Evolutionary conservation across 306 rosid genomes (phyloP).

Genomic region (Ochetophila trinervis): DNA sequence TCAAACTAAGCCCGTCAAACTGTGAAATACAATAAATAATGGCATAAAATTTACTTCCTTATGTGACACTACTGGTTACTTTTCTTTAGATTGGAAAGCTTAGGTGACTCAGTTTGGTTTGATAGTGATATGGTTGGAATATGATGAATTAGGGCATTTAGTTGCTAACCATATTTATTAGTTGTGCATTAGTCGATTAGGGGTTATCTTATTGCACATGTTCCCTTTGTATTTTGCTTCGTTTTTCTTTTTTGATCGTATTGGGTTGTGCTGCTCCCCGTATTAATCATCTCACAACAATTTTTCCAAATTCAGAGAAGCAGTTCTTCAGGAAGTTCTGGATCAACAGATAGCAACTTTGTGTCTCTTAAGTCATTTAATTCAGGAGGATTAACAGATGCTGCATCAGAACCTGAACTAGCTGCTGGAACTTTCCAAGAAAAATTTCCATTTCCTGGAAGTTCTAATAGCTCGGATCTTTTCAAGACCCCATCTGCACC

Average conservation of each 20-base stretch:
- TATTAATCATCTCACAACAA: slow-evolving; percentile 20
- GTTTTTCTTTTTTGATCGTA: slow-evolving; percentile 1
- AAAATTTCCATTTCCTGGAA: slow-evolving; percentile 44
- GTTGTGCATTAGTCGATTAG: neutral
- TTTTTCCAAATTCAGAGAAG: slow-evolving; percentile 46
- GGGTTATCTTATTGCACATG: neutral
- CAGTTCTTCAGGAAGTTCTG: slow-evolving; percentile 47
- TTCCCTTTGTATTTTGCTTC: neutral
- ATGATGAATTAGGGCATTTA: neutral
- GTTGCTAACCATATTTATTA: neutral
- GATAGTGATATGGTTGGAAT: neutral
- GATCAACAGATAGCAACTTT: slow-evolving; percentile 49
- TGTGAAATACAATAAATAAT: too few species aligned
- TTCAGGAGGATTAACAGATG: slow-evolving; percentile 49
- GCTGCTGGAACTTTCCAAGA: slow-evolving; percentile 35
- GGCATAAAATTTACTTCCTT: too few species aligned
- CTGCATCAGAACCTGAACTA: slow-evolving; percentile 42
- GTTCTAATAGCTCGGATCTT: slow-evolving; percentile 40
- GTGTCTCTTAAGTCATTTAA: slow-evolving; percentile 43
- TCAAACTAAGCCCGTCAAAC: too few species aligned
- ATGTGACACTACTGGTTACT: too few species aligned
- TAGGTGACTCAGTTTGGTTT: too few species aligned
- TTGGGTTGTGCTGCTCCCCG: slow-evolving; percentile 11
- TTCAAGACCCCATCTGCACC: slow-evolving; percentile 29
- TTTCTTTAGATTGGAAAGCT: too few species aligned